Percentiles rank a stretch among this genome's conserved stretches.
Evolutionary conservation across 352 stramenopile species (phyloP).

Genomic region (Pythium biforme): DNA sequence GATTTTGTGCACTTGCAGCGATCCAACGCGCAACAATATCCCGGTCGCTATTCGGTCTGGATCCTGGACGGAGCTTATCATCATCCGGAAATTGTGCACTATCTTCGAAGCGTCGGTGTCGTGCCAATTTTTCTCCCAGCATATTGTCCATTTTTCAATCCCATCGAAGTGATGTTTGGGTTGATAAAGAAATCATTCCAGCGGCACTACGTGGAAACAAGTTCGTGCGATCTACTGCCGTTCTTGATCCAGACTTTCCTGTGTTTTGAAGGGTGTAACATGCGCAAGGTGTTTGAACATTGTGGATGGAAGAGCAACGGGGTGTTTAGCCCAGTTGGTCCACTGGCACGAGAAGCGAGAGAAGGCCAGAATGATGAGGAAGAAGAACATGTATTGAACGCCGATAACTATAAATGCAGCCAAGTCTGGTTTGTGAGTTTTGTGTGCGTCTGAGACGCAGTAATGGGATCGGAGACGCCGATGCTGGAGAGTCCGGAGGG

Average conservation of each 20-base stretch:
- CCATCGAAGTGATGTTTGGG: slow-evolving; percentile 31
- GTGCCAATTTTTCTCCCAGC: slow-evolving; percentile 29
- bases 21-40: slow-evolving; percentile 22
- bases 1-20: slow-evolving; percentile 21
- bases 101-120: slow-evolving; percentile 29
- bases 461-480: too few relatives aligned
- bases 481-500: too few relatives aligned
- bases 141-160: slow-evolving; percentile 35
- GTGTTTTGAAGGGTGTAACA: background rate
- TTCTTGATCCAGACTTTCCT: background rate
- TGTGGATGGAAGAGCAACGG: slow-evolving; percentile 2
- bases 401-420: too few relatives aligned
- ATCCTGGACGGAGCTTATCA: slow-evolving; percentile 31
- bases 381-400: too few relatives aligned
- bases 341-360: too few relatives aligned
- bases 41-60: slow-evolving; percentile 30
- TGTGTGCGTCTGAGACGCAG: too few relatives aligned
- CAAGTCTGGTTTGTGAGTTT: too few relatives aligned
- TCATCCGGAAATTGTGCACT: slow-evolving; percentile 35
- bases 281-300: background rate
- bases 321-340: too few relatives aligned
- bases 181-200: slow-evolving; percentile 13
- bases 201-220: slow-evolving; percentile 3
- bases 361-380: too few relatives aligned
- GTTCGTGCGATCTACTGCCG: background rate